A percentile compares a stretch with the other conserved stretches of the same genome.
These are phyloP conservation scores for Phytophthora citrophthora DNA, from an alignment of 352 stramenopile species.

Conservation along the genomic window DNA sequence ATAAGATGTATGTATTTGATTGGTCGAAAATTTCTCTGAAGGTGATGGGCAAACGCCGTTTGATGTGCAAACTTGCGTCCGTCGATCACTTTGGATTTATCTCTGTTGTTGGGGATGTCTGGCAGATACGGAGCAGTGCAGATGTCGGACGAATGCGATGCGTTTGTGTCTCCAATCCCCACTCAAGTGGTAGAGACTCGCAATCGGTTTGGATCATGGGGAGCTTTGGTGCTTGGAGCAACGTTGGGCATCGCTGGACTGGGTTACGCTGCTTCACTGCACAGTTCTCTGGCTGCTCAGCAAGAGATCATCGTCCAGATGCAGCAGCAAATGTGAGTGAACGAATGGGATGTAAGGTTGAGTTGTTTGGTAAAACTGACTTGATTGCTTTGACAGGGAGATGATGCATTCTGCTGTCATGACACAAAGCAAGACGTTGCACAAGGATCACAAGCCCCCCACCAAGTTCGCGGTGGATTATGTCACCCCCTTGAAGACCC, in stretches of 20 bases:
- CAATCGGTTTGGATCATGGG: constrained; percentile 8
- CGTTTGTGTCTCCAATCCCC: neutral
- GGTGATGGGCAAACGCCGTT: constrained; percentile 11
- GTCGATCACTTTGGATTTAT: constrained; percentile 10
- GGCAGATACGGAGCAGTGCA: constrained; percentile 15
- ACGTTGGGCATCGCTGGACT: constrained; percentile 6
- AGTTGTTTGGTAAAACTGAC: neutral
- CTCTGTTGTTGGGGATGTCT: neutral
- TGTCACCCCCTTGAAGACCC: constrained; percentile 68
- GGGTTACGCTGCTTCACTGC: constrained; percentile 18
- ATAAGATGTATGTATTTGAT: neutral
- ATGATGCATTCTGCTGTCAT: neutral
- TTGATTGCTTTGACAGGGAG: neutral
- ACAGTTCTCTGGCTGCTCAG: constrained; percentile 17
- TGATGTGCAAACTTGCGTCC: constrained; percentile 24
- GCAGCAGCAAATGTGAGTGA: constrained; percentile 24
- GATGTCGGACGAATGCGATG: constrained; percentile 13
- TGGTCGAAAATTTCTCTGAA: neutral
- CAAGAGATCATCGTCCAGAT: constrained; percentile 17
- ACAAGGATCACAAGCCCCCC: constrained; percentile 33
- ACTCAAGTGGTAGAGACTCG: neutral
- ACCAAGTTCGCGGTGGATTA: constrained; percentile 64
- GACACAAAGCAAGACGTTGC: neutral
- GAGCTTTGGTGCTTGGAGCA: neutral
- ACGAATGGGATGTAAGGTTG: neutral